phyloP scores from a whole-genome alignment of 352 stramenopile genomes.

The Phytophthora tubulina region DNA sequence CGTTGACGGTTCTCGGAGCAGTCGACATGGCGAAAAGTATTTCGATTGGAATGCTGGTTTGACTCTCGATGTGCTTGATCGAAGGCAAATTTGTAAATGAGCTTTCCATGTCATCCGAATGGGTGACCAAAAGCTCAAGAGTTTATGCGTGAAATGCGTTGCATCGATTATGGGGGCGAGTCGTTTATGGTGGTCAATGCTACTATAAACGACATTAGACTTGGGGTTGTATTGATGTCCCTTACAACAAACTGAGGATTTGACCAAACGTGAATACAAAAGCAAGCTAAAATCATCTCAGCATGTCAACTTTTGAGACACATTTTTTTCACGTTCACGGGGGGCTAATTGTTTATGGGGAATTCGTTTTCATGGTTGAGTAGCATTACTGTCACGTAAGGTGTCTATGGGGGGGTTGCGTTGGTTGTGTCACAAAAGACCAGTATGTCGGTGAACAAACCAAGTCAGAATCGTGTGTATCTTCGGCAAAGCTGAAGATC shows the following conservation, averaged over 20 bases:
- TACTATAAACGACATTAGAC: background rate
- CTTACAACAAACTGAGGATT: background rate
- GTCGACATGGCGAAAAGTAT: constrained; percentile 18
- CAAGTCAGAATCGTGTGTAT: no score
- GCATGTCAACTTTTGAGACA: background rate
- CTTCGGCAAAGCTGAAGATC: no score
- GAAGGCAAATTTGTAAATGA: constrained; percentile 20
- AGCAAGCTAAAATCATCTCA: background rate
- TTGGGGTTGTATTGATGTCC: background rate
- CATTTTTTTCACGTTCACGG: background rate
- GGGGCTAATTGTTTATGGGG: background rate
- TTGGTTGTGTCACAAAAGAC: no score
- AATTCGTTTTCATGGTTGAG: background rate
- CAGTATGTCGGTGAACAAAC: no score
- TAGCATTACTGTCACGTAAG: no score
- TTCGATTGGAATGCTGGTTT: background rate
- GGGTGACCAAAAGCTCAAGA: background rate
- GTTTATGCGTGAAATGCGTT: background rate
- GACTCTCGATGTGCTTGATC: constrained; percentile 4
- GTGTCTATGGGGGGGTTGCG: no score
- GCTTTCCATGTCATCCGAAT: background rate
- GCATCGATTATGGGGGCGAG: background rate
- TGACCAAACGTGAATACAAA: constrained; percentile 6
- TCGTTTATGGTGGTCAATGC: background rate
- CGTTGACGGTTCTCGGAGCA: constrained; percentile 41